Percentiles rank a stretch among this genome's conserved stretches.
phyloP scores from a whole-genome alignment of 768 basidiomycete species.

The Serendipita sp. region DNA sequence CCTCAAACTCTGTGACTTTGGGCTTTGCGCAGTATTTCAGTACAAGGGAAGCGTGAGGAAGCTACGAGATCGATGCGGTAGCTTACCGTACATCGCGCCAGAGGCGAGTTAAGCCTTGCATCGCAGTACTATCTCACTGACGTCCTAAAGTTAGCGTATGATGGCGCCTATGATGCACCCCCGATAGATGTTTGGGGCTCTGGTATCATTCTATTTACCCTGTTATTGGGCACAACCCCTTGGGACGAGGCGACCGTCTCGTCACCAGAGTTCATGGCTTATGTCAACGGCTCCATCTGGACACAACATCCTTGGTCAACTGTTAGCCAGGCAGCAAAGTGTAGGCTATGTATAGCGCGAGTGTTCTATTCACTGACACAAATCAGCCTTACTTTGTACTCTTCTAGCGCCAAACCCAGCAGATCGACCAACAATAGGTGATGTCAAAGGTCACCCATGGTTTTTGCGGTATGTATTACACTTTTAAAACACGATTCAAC shows the following conservation, averaged over 20 bases:
- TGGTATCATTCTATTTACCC: conserved; percentile 84
- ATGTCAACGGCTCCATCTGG: conserved; percentile 58
- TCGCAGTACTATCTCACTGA: background rate
- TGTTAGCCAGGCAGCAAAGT: conserved; percentile 40
- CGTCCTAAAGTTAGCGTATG: conserved; percentile 40
- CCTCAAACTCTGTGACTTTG: conserved; percentile 93
- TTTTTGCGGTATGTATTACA: conserved; percentile 36
- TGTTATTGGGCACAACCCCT: conserved; percentile 87
- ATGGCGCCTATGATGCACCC: conserved; percentile 67
- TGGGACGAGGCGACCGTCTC: conserved; percentile 82
- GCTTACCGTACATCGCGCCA: conserved; percentile 86
- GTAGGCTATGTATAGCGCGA: conserved; percentile 29
- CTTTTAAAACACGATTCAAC: background rate
- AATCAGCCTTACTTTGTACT: conserved; percentile 54
- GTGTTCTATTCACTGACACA: conserved; percentile 16
- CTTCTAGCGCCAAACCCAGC: conserved; percentile 59
- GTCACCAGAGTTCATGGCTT: conserved; percentile 68
- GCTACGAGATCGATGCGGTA: conserved; percentile 75
- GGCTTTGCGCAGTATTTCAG: conserved; percentile 77
- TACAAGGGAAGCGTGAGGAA: conserved; percentile 70
- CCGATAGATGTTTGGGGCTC: conserved; percentile 94
- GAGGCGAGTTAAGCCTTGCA: conserved; percentile 42
- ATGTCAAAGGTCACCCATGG: conserved; percentile 56
- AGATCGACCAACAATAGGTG: conserved; percentile 46
- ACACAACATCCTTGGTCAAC: conserved; percentile 65